Evolutionary conservation across 108 stramenopile species (phyloP).

Genomic region (Chaetoceros tenuissimus): DNA sequence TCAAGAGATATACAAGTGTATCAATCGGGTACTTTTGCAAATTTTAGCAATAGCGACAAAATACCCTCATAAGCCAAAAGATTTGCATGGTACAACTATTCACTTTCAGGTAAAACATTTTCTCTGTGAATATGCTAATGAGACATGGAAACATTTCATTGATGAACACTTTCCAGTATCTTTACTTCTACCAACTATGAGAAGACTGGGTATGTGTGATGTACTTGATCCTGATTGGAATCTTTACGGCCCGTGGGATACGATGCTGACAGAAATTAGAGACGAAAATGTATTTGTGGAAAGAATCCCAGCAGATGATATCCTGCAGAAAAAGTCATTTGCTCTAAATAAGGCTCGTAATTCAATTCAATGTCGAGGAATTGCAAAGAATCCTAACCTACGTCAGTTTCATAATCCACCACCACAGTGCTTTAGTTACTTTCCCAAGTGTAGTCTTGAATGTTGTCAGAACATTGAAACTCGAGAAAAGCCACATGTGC

Average conservation of each 20-base stretch:
- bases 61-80: no score
- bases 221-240: slow-evolving; percentile 30
- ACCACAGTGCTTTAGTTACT: slow-evolving; percentile 28
- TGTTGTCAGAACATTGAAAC: slow-evolving; percentile 24
- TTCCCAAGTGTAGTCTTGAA: slow-evolving; percentile 28
- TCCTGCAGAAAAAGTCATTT: slow-evolving; percentile 13
- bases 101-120: slow-evolving; percentile 26
- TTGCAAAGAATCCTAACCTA: slow-evolving; percentile 12
- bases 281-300: slow-evolving; percentile 7
- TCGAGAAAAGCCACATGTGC: slow-evolving; percentile 21
- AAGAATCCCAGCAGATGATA: slow-evolving; percentile 17
- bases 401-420: slow-evolving; percentile 11
- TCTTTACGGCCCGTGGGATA: slow-evolving; percentile 26
- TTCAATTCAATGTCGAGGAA: slow-evolving; percentile 28
- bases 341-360: slow-evolving; percentile 21
- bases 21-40: no score
- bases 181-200: slow-evolving; percentile 15
- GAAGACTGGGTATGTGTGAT: slow-evolving; percentile 31
- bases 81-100: slow-evolving; percentile 8
- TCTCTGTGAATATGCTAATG: slow-evolving; percentile 13
- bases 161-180: slow-evolving; percentile 16
- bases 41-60: no score
- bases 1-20: no score
- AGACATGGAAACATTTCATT: slow-evolving; percentile 23
- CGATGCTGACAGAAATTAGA: slow-evolving; percentile 14